Evolutionary conservation across 371 early-diverging fungal species (phyloP), one percentile per base, ranked within the genome.

Genomic region (Rhizopus arrhizus): DNA sequence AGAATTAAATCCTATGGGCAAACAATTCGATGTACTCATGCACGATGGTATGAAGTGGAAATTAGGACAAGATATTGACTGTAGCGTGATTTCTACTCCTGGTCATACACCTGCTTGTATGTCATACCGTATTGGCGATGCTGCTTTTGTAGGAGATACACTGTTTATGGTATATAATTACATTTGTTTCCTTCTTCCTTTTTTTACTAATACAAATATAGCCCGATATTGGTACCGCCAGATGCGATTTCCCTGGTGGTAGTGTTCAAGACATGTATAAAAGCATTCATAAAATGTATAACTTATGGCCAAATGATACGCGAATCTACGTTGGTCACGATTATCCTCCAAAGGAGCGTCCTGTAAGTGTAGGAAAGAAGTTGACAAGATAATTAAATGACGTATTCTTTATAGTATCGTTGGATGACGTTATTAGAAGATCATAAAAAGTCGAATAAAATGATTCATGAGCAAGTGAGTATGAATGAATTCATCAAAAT

Each of bases 241-340:
- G 80, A 43, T 79, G 80, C 49, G 80, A 79, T 59, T 79, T 79
- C 61, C 80, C 80, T 22, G 80, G 80, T 12, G 80, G 80, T 45
- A 79, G 80, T 57, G 73, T 75, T 4, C 56, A 70, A 40, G 28
- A 61, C 28, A 62, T 79, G 75, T 79, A 73, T 58, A 12, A 70
- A 4, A 79, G 80, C 36, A 47, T 79, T 22, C 77, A 76, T 22
- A 70, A 73, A 49, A 70, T 79, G 65, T 79, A 79, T 41, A 54
- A 63, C 5, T 13, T 31, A 3, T 79, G 77, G 75, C 72, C 75
- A 16, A 62, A 71, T 50, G 80, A 79, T 60, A 79, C 77, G n/a
- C 56, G 80, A 35, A 70, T 76, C 16, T 79, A 58, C 51, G 77
- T 76, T 53, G 80, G 80, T 32, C 80, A 79, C 53, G 80, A 79